Conservation (phyloP, 2,329 filamentous ascomycete species). For the Zymoseptoria crescenta region DNA sequence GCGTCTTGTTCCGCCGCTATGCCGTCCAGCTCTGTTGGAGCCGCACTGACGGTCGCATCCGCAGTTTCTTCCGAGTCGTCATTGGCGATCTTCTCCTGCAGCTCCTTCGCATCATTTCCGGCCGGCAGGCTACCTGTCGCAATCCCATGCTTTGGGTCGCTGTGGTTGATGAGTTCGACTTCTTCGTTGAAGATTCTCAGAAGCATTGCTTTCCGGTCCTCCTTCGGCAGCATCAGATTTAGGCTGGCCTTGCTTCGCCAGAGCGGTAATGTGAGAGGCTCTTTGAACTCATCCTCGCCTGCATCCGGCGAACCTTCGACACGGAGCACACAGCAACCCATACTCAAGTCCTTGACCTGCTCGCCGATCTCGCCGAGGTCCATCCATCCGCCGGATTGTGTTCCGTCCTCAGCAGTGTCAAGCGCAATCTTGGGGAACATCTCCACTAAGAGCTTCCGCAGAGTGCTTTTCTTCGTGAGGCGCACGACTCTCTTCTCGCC, state of each 20-base stretch:
- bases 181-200: conserved; percentile 86
- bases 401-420: conserved; percentile 19
- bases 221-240: conserved; percentile 97
- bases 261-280: conserved; percentile 80
- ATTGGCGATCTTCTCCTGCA: conserved; percentile 9
- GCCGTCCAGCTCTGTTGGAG: conserved; percentile 17
- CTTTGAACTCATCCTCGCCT: conserved; percentile 49
- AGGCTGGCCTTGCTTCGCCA: conserved; percentile 90
- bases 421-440: conserved; percentile 82
- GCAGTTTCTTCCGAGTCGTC: conserved; percentile 5
- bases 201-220: conserved; percentile 86
- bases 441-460: conserved; percentile 76
- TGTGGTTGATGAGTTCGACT: conserved; percentile 68
- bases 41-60: conserved; percentile 5
- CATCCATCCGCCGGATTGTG: conserved; percentile 59
- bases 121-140: conserved; percentile 13
- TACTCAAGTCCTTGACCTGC: conserved; percentile 66
- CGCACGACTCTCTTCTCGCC: conserved; percentile 67
- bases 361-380: conserved; percentile 82
- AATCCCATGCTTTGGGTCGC: conserved; percentile 19
- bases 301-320: conserved; percentile 42
- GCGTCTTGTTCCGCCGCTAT: conserved; percentile 30
- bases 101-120: conserved; percentile 13
- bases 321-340: conserved; percentile 87
- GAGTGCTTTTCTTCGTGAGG: conserved; percentile 68